Base-by-base conservation (phyloP, 805 yeast species). In the Ogataea pini region DNA sequence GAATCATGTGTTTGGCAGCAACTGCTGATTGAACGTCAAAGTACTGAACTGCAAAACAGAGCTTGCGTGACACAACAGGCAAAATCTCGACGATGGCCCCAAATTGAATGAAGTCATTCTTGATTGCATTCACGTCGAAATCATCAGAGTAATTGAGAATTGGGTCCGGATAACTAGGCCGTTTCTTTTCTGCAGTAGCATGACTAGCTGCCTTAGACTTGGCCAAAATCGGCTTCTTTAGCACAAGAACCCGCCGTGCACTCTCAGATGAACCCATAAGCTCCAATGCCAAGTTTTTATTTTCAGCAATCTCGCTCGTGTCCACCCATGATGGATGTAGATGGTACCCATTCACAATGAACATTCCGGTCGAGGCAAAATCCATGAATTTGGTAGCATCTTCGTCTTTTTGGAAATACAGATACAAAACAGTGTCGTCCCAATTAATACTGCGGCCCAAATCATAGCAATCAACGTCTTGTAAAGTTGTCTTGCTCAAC, bases 61-160 rank as follows among this genome's bases (percentile, higher is more conserved):
- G 61, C 56, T 78, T 83, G 45, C 82, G 71, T 1, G 90, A 84
- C 4, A 86, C 72, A n/a, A 85, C 77, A 3, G 94, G 86, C 1
- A 78, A 66, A 2, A 85, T 66, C 33, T 84, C 89, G 12, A 83
- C 65, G 3, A 87, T 72, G 2, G 72, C 71, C 0, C 94, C 95
- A 65, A 73, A 84, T 17, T 56, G 58, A 5, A 61, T 63, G 55
- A 87, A 83, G 57, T 85, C 89, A 22, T 59, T 47, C 32, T 62
- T 66, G 2, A 83, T 64, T 13, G 68, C 72, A 2, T 62, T 66
- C 3, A 80, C 54, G 47, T 80, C 72, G 42, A 86, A 70, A 3
- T 70, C 73, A 0, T 76, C 71, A 29, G 72, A 75, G 51, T 75
- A 64, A 43, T 65, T 72, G 3, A 64, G 52, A 13, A 59, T 56